Base-by-base conservation (phyloP, 129 eudicot genomes). In the Deinandra increscens region DNA sequence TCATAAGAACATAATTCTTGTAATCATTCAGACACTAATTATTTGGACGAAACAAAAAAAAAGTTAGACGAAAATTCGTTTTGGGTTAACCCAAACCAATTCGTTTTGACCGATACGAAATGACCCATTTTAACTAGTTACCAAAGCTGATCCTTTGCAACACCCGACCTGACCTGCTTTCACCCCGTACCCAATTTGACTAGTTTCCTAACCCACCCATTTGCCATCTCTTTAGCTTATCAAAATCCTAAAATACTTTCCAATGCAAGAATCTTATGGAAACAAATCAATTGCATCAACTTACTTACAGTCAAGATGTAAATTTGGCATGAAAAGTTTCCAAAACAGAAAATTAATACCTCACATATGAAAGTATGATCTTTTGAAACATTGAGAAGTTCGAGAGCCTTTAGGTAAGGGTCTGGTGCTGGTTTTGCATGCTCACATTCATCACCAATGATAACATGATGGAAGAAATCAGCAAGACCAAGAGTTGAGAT, bases 401-500 rank as follows among this genome's bases (percentile, higher is more conserved):
- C 89, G 43, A 92, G 81, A 44, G 96, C 98, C 76, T 92, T 92
- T 49, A 92, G 71, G 68, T 92, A 92, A 26, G 98, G 96, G 41
- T 84, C 98, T 1, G 98, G 98, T 78, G 79, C 83, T 66, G 98
- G 98, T 78, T 91, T 91, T 33, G 98, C 83, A 45, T 80, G 91
- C 58, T 86, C 95, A 81, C 98, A 92, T 20, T 92, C 98, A 65
- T 76, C 87, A 64, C 98, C 98, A 62, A 92, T 42, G 42, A 92
- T 56, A 58, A 92, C 81, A 46, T 74, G 82, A 6, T 88, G 84
- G 64, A 92, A 92, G 84, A 92, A 92, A 58, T 92, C 98, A 41
- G 98, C 78, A n/a, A 92, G 89, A 46, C 98, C 96, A n/a, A 92
- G 96, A 69, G 76, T 60, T 14, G 95, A 86, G 54, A 92, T 76